phyloP scores from a whole-genome alignment of 2,329 filamentous ascomycete species.

The Paecilomyces sp. region DNA sequence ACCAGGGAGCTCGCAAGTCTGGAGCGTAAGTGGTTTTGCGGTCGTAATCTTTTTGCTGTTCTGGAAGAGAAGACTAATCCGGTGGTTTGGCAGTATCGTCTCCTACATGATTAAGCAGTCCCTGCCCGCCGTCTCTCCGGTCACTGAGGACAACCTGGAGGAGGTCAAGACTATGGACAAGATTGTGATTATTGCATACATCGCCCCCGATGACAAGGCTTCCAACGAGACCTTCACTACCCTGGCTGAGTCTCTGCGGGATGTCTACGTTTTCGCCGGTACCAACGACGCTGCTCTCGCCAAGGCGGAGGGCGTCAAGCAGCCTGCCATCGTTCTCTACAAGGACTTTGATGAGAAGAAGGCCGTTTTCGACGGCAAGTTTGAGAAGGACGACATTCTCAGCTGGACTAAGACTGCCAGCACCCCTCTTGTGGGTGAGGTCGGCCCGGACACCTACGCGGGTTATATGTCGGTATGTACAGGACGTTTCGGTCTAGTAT shows the following conservation, averaged over 20 bases:
- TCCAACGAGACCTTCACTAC: conserved; percentile 77
- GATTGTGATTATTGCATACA: conserved; percentile 87
- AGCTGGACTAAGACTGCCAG: conserved; percentile 77
- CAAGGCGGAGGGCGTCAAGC: conserved; percentile 81
- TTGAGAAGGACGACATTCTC: conserved; percentile 72
- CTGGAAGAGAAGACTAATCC: background rate
- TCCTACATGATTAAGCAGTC: conserved; percentile 98
- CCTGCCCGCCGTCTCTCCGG: conserved; percentile 78
- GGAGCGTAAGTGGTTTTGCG: conserved; percentile 46
- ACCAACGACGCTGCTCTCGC: conserved; percentile 77
- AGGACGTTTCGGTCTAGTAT: background rate
- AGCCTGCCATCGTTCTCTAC: conserved; percentile 86
- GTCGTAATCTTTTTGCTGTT: too few species aligned
- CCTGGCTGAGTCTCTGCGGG: conserved; percentile 69
- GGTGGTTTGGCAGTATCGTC: conserved; percentile 45
- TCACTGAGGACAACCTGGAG: conserved; percentile 75
- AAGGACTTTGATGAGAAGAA: conserved; percentile 98
- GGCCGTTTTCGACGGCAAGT: conserved; percentile 71
- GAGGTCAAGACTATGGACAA: conserved; percentile 98
- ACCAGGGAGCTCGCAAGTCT: conserved; percentile 84
- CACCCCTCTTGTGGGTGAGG: conserved; percentile 87
- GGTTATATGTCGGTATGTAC: conserved; percentile 73
- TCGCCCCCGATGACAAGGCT: conserved; percentile 70
- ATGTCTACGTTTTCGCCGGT: conserved; percentile 87
- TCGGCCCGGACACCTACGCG: conserved; percentile 93